Evolutionary conservation across 345 rosid genomes (phyloP).

Genomic region (Populus euphratica): DNA sequence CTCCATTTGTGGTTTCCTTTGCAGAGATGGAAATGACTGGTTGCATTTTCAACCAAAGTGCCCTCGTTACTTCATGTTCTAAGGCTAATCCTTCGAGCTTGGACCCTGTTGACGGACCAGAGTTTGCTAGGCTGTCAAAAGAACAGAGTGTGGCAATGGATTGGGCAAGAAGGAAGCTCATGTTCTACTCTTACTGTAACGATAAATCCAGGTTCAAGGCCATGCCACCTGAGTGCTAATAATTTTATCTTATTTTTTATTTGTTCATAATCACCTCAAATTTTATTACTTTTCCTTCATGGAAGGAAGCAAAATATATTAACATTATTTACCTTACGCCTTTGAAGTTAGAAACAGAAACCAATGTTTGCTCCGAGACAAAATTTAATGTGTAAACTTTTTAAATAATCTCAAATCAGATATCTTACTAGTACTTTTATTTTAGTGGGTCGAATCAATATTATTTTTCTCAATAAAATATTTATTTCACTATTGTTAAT

Average conservation of each 20-base stretch:
- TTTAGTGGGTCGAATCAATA: no score
- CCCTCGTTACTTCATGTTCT: conserved; percentile 34
- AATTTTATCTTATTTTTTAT: background rate
- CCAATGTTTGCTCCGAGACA: no score
- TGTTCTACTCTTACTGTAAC: conserved; percentile 83
- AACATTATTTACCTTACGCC: background rate
- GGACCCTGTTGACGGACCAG: conserved; percentile 75
- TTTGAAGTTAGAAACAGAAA: no score
- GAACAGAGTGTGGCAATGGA: conserved; percentile 67
- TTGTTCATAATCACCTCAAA: background rate
- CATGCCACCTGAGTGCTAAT: conserved; percentile 72
- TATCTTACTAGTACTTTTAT: no score
- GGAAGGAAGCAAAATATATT: background rate
- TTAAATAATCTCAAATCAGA: no score
- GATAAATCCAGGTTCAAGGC: conserved; percentile 64
- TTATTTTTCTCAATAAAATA: no score
- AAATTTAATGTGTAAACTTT: no score
- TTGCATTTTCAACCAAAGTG: conserved; percentile 39
- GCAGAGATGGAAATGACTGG: conserved; percentile 54
- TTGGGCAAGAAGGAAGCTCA: conserved; percentile 85
- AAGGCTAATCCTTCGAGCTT: conserved; percentile 43
- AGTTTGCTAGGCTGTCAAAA: conserved; percentile 51
- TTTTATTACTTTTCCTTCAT: background rate
- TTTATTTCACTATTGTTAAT: no score
- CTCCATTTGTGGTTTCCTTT: conserved; percentile 68